A percentile compares a stretch with the other conserved stretches of the same genome.
These are phyloP conservation scores for Lolium perenne DNA, from an alignment of 176 grass and related monocot genomes.

Conservation along the genomic window DNA sequence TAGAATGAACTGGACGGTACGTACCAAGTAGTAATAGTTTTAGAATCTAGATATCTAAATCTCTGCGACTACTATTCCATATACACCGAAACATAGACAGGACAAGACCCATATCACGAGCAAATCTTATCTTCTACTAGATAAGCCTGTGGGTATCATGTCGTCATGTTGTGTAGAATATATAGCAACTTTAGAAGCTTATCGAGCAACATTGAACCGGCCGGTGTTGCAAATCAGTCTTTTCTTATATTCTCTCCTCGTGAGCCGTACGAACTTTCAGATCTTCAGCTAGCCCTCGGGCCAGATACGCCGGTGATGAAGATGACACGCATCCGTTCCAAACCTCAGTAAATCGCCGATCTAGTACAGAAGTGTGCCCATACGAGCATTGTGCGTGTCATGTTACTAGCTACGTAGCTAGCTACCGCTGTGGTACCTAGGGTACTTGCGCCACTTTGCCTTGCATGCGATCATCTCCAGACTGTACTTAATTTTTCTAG, in stretches of 20 bases:
- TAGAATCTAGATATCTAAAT: slow-evolving; percentile 2
- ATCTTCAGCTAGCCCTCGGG: background rate
- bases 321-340: background rate
- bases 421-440: background rate
- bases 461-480: background rate
- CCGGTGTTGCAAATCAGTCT: background rate
- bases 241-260: background rate
- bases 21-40: background rate
- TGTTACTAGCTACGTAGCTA: background rate
- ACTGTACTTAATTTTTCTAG: background rate
- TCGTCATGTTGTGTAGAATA: background rate
- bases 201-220: background rate
- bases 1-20: background rate
- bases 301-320: background rate
- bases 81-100: background rate
- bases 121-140: background rate
- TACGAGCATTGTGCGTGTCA: background rate
- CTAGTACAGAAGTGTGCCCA: background rate
- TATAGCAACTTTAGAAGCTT: background rate
- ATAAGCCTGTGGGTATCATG: background rate
- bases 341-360: background rate
- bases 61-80: background rate
- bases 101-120: slow-evolving; percentile 16
- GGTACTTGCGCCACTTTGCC: background rate
- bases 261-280: background rate